Evolutionary conservation across 805 yeast species (phyloP), one percentile per base, ranked within the genome.

Genomic region (Metschnikowia reukaufii): DNA sequence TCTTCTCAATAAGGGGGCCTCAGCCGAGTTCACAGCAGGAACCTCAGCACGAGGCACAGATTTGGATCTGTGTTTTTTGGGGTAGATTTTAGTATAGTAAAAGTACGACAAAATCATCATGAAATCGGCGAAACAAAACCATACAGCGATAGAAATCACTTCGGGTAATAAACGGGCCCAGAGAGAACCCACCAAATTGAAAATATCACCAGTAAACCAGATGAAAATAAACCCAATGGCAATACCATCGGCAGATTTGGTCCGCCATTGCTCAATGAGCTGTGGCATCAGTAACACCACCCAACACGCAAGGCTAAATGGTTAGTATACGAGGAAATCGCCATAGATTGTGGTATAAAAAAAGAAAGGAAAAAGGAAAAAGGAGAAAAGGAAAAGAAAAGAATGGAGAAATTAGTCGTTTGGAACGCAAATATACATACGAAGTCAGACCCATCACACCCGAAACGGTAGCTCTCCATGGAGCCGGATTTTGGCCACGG

Each of bases 231-330:
- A 86, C 5, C 83, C 77, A 27, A 84, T 74, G 32, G 92, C 80
- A 19, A 86, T 81, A 5, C 95, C 95, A 29, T 85, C 91, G 4
- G 89, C 87, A 15, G 82, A 76, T 59, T 86, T 82, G 44, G 82
- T 66, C 44, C 86, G 67, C 90, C 90, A 87, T 66, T 86, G 92
- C 61, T 86, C 95, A 20, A 86, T 76, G 39, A 86, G 73, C 62
- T 86, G 95, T 0, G 95, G 94, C 54, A 87, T 67, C 48, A 86
- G 73, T 34, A 86, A 66, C 12, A 86, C 90, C 10, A 87, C 75
- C 90, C 91, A 87, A 62, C 92, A 84, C 0, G 92, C 89, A 35
- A 86, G 73, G 27, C 82, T 76, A 21, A 16, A 23, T 8, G 13
- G 44, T 49, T 49, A 52, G 41, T 36, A 32, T 17, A 4, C 16